Conservation (phyloP, 2,329 filamentous ascomycete species). For the Sclerotinia sclerotiorum region DNA sequence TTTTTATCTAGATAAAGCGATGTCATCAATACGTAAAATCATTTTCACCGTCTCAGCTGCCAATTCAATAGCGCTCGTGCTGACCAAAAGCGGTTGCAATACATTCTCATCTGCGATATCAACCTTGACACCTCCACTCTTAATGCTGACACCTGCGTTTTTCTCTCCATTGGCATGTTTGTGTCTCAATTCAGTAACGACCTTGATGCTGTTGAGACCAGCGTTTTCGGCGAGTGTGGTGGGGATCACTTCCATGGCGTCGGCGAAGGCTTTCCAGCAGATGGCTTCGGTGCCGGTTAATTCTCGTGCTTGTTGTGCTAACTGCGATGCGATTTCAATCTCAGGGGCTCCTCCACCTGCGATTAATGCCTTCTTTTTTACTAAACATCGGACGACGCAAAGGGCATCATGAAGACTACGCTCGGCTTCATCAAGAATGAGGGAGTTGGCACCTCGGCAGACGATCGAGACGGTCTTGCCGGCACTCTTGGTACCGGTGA, state of each 20-base stretch:
- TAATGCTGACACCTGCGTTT: constrained; percentile 97
- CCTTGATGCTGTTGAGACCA: constrained; percentile 96
- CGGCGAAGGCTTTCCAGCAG: constrained; percentile 98
- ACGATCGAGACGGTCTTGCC: constrained; percentile 93
- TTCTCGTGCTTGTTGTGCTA: constrained; percentile 78
- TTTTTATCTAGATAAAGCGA: constrained; percentile 36
- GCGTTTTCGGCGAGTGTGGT: constrained; percentile 97
- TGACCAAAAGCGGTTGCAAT: constrained; percentile 90
- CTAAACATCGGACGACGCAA: constrained; percentile 93
- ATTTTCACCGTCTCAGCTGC: constrained; percentile 93
- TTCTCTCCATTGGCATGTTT: constrained; percentile 92
- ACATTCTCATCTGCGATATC: constrained; percentile 98
- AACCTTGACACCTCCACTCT: constrained; percentile 92
- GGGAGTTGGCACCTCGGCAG: constrained; percentile 86
- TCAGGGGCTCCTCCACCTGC: constrained; percentile 95
- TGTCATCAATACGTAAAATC: constrained; percentile 36
- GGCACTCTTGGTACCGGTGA: constrained; percentile 82
- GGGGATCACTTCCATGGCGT: constrained; percentile 95
- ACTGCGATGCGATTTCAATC: constrained; percentile 88
- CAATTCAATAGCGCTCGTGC: constrained; percentile 95
- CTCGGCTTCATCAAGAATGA: constrained; percentile 97
- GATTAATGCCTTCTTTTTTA: constrained; percentile 99
- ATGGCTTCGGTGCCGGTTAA: constrained; percentile 91
- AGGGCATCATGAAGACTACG: constrained; percentile 95
- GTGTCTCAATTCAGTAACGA: constrained; percentile 92